phyloP scores from a whole-genome alignment of 2,329 filamentous ascomycete species.

The Periglandula ipomoeae region DNA sequence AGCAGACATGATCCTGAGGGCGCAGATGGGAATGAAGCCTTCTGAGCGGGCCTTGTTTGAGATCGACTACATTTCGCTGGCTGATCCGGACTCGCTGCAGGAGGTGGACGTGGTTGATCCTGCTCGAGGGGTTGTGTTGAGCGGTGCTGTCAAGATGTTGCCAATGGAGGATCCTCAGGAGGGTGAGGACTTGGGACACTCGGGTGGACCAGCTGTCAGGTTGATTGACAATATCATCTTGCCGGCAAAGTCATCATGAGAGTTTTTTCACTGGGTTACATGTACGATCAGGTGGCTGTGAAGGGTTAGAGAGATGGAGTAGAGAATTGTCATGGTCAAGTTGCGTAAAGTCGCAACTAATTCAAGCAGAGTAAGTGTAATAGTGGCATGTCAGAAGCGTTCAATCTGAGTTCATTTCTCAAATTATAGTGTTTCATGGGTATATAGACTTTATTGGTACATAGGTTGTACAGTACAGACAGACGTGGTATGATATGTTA shows the following conservation, averaged over 20 bases:
- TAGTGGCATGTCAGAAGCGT: neutral
- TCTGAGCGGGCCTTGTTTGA: constrained; percentile 62
- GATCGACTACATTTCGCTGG: constrained; percentile 86
- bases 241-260: constrained; percentile 25
- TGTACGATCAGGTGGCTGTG: neutral
- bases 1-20: constrained; percentile 40
- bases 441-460: neutral
- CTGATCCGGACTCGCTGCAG: constrained; percentile 74
- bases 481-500: constrained; percentile 17
- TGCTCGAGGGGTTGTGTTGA: constrained; percentile 68
- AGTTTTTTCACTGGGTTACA: neutral
- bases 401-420: neutral
- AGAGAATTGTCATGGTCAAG: neutral
- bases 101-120: constrained; percentile 67
- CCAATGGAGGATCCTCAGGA: constrained; percentile 61
- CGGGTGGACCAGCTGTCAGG: constrained; percentile 65
- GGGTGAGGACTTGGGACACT: constrained; percentile 67
- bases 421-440: neutral
- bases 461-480: neutral
- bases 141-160: constrained; percentile 83
- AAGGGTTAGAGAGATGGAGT: neutral
- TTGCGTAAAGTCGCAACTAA: neutral
- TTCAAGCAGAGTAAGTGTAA: neutral
- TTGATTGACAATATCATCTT: constrained; percentile 92
- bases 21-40: constrained; percentile 53